Evolutionary conservation across 805 yeast species (phyloP), one percentile per base, ranked within the genome.

Genomic region (Yarrowia sp.): DNA sequence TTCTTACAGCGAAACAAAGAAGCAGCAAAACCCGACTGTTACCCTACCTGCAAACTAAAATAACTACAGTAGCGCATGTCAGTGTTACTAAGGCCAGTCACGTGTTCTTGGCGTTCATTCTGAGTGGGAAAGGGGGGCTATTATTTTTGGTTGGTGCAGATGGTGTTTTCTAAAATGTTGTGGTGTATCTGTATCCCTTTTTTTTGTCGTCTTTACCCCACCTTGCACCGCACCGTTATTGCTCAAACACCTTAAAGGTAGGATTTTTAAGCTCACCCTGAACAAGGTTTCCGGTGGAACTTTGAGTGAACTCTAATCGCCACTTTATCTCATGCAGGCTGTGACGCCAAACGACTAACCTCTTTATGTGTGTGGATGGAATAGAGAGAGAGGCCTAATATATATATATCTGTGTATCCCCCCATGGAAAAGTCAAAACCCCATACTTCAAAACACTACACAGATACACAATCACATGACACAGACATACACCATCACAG

Each of bases 321-420:
- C 55, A 48, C 55, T 48, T 48, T 48, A 48, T 48, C 55, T 48
- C 55, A 48, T 48, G 55, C 55, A 48, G 55, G 41, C 55, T 48
- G 41, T 48, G 41, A 33, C 41, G 33, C 53, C 15, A 17, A 33
- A 35, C 41, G 15, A 14, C 55, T 35, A 17, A 48, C 41, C 55
- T 48, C 55, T 18, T 35, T 17, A 48, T 32, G 28, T 8, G 11
- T 22, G 35, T 33, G 41, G 41, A 22, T 22, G 28, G 28, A 22
- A 22, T 22, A 32, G 38, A 31, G 22, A 33, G 53, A 47, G 53
- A 45, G 51, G 36, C 11, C 18, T 5, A 7, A 33, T 48, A 47
- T 48, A 48, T 48, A 48, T 48, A 48, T 48, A 48, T 48, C 11
- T 4, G 17, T 4, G 31, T 17, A 13, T 48, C 41, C 55, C 41